A percentile compares a stretch with the other conserved stretches of the same genome.
phyloP scores from a whole-genome alignment of 2,329 filamentous ascomycete species.

The Zalaria sp. region DNA sequence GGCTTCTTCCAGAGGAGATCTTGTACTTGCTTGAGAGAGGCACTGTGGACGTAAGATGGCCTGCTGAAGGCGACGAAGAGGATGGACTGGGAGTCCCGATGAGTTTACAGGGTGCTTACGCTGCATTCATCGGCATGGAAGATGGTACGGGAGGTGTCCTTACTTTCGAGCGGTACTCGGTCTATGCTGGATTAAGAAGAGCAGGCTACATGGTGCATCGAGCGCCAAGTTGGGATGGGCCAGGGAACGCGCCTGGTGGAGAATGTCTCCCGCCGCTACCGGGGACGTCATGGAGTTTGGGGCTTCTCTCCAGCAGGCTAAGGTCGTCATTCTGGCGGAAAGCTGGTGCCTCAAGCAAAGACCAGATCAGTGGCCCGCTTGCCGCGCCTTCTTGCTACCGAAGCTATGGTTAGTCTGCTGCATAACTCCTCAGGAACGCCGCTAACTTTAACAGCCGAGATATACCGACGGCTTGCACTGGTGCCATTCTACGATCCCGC shows the following conservation, averaged over 20 bases:
- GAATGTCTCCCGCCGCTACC: constrained; percentile 12
- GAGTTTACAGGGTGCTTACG: constrained; percentile 82
- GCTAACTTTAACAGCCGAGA: constrained; percentile 26
- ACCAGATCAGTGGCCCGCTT: constrained; percentile 27
- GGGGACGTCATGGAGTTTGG: constrained; percentile 1
- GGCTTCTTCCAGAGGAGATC: constrained; percentile 84
- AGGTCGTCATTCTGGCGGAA: constrained; percentile 1
- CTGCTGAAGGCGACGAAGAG: constrained; percentile 29
- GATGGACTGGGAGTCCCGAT: constrained; percentile 61
- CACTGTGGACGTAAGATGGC: constrained; percentile 78
- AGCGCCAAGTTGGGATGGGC: constrained; percentile 35
- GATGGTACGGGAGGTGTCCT: constrained; percentile 34
- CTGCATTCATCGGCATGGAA: constrained; percentile 63
- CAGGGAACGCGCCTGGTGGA: constrained; percentile 8
- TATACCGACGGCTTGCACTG: constrained; percentile 65
- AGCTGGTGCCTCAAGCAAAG: not conserved
- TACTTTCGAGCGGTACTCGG: constrained; percentile 68
- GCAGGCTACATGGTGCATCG: constrained; percentile 70
- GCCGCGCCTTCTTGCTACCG: constrained; percentile 39
- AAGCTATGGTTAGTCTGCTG: constrained; percentile 29
- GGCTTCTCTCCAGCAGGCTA: constrained; percentile 1
- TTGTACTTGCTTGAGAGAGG: constrained; percentile 82
- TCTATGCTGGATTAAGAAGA: constrained; percentile 74
- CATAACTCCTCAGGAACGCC: constrained; percentile 15
- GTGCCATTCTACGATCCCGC: constrained; percentile 56